Conservation (phyloP, 108 stramenopile genomes). For the Halocafeteria seosinensis region DNA sequence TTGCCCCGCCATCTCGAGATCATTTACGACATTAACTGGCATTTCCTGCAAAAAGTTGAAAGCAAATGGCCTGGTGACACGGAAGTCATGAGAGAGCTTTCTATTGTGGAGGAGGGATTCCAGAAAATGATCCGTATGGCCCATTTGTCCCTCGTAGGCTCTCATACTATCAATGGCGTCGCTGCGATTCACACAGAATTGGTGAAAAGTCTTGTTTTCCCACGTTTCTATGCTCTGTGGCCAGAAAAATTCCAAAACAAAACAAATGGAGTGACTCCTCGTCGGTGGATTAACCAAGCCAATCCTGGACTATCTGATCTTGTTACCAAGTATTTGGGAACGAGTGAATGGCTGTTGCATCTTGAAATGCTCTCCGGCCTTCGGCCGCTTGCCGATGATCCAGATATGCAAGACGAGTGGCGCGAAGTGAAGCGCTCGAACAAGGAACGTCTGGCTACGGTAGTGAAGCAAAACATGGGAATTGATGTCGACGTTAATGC, state of each 20-base stretch:
- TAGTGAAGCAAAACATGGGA: background rate
- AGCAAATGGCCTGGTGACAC: background rate
- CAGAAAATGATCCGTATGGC: background rate
- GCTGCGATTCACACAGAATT: slow-evolving; percentile 1
- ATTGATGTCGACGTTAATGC: background rate
- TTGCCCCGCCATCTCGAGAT: slow-evolving; percentile 3
- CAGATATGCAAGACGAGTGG: background rate
- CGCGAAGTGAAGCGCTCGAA: background rate
- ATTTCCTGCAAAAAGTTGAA: background rate
- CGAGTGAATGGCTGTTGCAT: background rate
- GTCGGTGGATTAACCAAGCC: slow-evolving; percentile 1
- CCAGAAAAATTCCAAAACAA: background rate
- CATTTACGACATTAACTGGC: background rate
- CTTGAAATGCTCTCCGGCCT: background rate
- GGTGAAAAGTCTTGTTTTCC: background rate
- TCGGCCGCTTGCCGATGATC: background rate
- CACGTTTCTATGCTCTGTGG: background rate
- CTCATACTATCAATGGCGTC: slow-evolving; percentile 3
- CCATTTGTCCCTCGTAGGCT: background rate
- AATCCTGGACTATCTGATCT: background rate
- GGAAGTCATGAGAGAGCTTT: background rate
- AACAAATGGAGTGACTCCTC: slow-evolving; percentile 3
- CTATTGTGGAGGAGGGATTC: background rate
- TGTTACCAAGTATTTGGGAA: background rate
- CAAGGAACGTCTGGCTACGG: background rate